Evolutionary conservation across 2,329 filamentous ascomycete species (phyloP), one percentile per base, ranked within the genome.

Genomic region (Mycosphaerella sp.): DNA sequence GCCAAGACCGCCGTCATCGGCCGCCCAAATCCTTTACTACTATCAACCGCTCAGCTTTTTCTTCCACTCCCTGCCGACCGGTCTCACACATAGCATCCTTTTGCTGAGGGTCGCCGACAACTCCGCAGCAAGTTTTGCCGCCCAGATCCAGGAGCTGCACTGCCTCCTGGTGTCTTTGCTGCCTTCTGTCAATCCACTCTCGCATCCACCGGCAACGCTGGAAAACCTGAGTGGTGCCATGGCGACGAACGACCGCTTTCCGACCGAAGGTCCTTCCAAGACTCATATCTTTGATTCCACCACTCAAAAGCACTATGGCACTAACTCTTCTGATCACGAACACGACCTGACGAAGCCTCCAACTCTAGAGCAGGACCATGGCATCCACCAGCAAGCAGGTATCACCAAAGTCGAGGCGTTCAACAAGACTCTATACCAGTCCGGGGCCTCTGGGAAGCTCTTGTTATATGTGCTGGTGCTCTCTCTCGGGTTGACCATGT

Each of bases 401-500:
- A 55, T 63, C 31, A 59, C 47, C 39, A 62, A 61, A 48, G 63
- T 66, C 43, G 61, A 66, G 53, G 60, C 63, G 21, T 67, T 66
- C 55, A 66, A 65, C 54, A 60, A 61, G 42, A 59, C 62, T 9
- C 53, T 66, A 8, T 60, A 64, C 41, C 58, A 62, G 6, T 67
- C 64, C 6, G 61, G 58, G 21, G 11, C 40, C n/a, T 55, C 53
- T 1, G 65, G 64, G 6, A 61, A 53, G 11, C 43, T 55, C 5
- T 45, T 67, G 4, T 58, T 63, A 34, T 61, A 48, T 21, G 44
- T 60, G 2, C 61, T 67, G 11, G 58, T 49, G 11, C 46, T 56
- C 34, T 67, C 64, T 6, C 54, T 66, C 29, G 55, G 58, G 2
- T 50, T 66, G 12, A 66, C 64, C 4, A 67, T 67, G 65, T 64